Base-by-base conservation (phyloP, 805 yeast genomes). In the Metschnikowia reukaufii region DNA sequence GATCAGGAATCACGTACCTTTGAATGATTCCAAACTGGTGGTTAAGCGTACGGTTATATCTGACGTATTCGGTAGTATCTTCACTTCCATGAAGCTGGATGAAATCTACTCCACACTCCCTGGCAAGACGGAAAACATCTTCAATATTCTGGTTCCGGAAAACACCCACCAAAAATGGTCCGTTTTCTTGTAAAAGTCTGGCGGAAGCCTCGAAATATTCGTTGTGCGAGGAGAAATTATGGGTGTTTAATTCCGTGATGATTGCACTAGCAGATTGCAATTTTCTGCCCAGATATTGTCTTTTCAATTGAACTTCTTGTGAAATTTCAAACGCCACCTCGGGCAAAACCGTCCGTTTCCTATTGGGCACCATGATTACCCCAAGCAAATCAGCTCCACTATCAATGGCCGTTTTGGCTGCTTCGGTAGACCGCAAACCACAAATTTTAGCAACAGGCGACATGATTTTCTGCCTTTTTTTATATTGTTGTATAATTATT, bases 141-240 rank as follows among this genome's bases (percentile, higher is more conserved):
- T 78, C 83, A 3, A 85, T 58, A 0, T 84, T 58, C 64, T 91
- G 97, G 62, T 94, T 88, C 49, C 91, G 73, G 68, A 92, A 89
- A 3, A 92, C 99, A 1, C 98, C 99, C 2, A 90, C 97, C 2
- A 86, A 64, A 54, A 72, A 79, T 0, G 94, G 94, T 0, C 90
- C 88, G 32, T 68, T 65, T 38, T 64, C 68, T 33, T 16, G 66
- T 47, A 64, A 55, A 35, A 57, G 57, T 47, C 52, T 9, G 4
- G 59, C 42, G 4, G 60, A 46, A n/a, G 63, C 59, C 4, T 58
- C 49, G 23, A 73, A 70, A 57, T 74, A 71, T 3, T 62, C 67
- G n/a, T 42, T 54, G 13, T 44, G 50, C 19, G 33, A 31, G 3
- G 39, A 45, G 35, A 58, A 59, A 0, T 44, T 31, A 39, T 48